Evolutionary conservation across 352 stramenopile genomes (phyloP), one percentile per base, ranked within the genome.

Genomic region (Phytophthora niederhauseri): DNA sequence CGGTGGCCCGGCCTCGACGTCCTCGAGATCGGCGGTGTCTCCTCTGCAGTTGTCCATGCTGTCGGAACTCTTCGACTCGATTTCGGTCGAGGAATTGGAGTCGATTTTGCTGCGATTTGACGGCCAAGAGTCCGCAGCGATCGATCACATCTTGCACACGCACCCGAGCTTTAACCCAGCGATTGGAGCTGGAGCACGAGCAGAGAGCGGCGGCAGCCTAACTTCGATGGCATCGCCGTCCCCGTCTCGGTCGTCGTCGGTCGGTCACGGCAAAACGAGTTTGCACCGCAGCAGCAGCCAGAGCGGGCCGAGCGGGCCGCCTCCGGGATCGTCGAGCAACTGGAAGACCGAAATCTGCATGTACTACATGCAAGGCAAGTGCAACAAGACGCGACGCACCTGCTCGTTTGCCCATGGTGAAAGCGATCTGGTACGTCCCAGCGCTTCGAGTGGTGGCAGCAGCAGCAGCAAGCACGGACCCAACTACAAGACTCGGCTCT

Each of bases 311-410:
- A 77, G 57, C 11, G 75, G 64, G 57, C 70, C 66, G 54, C 61
- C 64, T 6, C 61, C 48, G 24, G 71, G 64, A 15, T 73, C 73
- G 9, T 72, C 72, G 20, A 87, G 73, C 70, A 96, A 96, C 69
- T 94, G 88, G 88, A 96, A 96, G 72, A 96, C 88, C 15, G 88
- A 96, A 64, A 90, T 96, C 62, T 96, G 88, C 65, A 89, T 96
- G 82, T 96, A 96, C 69, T 96, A 94, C 59, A 81, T 96, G 52
- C 88, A 96, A 59, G 88, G 88, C 20, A 96, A 96, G 66, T 96
- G 88, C 78, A 96, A 96, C 75, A 96, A 94, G 72, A 96, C 86
- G 20, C 73, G 86, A 15, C 86, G 88, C 36, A 96, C 88, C n/a
- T 96, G 88, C 43, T 93, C 88, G 14, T 96, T 96, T 74, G 88